A percentile compares a stretch with the other conserved stretches of the same genome.
phyloP scores from a whole-genome alignment of 306 rosid species.

The Abrus precatorius region DNA sequence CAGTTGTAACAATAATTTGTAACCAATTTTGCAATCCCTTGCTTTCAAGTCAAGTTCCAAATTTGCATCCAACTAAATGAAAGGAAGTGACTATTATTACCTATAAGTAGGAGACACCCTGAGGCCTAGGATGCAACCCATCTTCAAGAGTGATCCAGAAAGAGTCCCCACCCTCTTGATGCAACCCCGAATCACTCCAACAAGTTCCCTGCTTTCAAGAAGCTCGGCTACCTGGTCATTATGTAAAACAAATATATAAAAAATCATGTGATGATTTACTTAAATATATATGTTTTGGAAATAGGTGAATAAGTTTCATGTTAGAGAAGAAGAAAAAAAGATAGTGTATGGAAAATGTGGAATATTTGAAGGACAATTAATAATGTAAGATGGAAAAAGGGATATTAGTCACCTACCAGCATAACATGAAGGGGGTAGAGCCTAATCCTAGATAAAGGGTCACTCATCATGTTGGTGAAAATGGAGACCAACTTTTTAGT shows the following conservation, averaged over 20 bases:
- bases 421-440: slow-evolving; percentile 27
- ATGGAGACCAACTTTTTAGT: slow-evolving; percentile 14
- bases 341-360: background rate
- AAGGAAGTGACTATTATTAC: slow-evolving; percentile 16
- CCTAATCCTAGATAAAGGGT: slow-evolving; percentile 35
- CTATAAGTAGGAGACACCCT: slow-evolving; percentile 30
- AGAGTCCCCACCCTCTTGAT: slow-evolving; percentile 15
- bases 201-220: slow-evolving; percentile 8
- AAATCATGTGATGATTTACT: background rate
- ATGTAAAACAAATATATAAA: background rate
- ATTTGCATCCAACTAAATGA: background rate
- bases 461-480: slow-evolving; percentile 21
- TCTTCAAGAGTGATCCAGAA: slow-evolving; percentile 31
- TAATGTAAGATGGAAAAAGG: background rate
- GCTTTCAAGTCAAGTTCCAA: background rate
- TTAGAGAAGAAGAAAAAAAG: background rate
- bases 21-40: background rate
- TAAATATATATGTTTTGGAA: no score
- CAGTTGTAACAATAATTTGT: background rate
- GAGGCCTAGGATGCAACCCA: slow-evolving; percentile 34
- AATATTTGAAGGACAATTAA: background rate
- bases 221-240: slow-evolving; percentile 19
- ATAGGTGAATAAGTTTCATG: background rate
- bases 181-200: slow-evolving; percentile 19
- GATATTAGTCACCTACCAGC: slow-evolving; percentile 12